phyloP scores from a whole-genome alignment of 1,139 yeast species.

The Lodderomyces pseudojiufengensis region DNA sequence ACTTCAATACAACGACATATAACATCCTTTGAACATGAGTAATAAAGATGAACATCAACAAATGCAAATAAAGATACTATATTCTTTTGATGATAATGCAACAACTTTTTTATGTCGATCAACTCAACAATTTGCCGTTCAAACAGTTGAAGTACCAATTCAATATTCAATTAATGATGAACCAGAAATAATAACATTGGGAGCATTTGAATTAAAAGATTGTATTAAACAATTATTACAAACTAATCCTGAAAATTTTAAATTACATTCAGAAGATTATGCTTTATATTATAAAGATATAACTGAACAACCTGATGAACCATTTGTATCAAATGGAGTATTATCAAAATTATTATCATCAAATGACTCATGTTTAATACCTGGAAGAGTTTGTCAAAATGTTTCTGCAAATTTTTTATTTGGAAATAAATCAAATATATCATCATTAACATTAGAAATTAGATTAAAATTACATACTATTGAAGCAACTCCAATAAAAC shows the following conservation, averaged over 20 bases:
- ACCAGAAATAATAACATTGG: conserved; percentile 42
- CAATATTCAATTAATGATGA: conserved; percentile 19
- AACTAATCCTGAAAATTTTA: conserved; percentile 59
- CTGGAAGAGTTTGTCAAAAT: conserved; percentile 72
- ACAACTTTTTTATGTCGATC: conserved; percentile 60
- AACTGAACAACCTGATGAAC: conserved; percentile 70
- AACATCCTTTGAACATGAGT: conserved; percentile 15
- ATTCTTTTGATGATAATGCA: conserved; percentile 56
- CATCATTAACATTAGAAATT: conserved; percentile 62
- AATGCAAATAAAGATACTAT: conserved; percentile 55
- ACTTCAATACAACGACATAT: neutral
- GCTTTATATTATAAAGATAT: conserved; percentile 72
- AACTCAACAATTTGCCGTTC: conserved; percentile 38
- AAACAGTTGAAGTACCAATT: conserved; percentile 43
- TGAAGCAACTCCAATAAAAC: conserved; percentile 17
- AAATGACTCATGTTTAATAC: conserved; percentile 38
- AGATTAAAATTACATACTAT: conserved; percentile 54
- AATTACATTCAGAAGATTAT: conserved; percentile 49
- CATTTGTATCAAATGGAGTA: conserved; percentile 70
- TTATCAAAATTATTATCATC: conserved; percentile 43
- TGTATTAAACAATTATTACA: conserved; percentile 50
- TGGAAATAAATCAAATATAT: conserved; percentile 39
- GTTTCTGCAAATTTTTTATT: conserved; percentile 50
- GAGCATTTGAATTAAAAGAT: conserved; percentile 52
- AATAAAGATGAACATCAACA: conserved; percentile 28